Base-by-base conservation (phyloP, 2,329 filamentous ascomycete species). In the Pestalotiopsis sp. region DNA sequence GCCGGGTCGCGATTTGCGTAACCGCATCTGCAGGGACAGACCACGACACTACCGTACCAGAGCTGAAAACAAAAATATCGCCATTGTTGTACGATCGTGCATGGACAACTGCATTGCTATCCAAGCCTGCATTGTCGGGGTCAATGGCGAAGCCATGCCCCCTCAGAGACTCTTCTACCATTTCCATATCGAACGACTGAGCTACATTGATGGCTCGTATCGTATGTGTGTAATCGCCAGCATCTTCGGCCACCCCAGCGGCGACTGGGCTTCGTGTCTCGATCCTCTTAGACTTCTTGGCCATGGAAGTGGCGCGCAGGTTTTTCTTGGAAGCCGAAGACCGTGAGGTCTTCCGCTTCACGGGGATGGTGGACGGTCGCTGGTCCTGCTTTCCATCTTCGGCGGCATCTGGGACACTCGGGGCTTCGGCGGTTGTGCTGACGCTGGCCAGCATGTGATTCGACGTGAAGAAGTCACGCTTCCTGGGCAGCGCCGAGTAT, bases 21-120 rank as follows among this genome's bases (percentile, higher is more conserved):
- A 94, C 91, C 20, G 94, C 88, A 67, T 91, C 89, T 69, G 94
- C 88, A 0, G 93, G 91, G 1, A 98, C 85, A 4, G 93, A 92
- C 96, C 96, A 99, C 26, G 93, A 91, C 5, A 98, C 96, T 7
- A 98, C 87, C 13, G 94, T 97, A 11, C 96, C 96, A 0, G 94
- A 97, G 9, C 95, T 94, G 72, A 99, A 99, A 67, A 99, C 91
- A 76, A 98, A 98, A 64, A 98, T 89, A 80, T 99, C 96, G 40
- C 94, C 94, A 68, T 89, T 85, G 76, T 88, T 86, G 68, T 86
- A 83, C 9, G 84, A 84, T 64, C 87, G 82, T 6, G 88, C 89
- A 74, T 91, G 89, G 62, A 91, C 86, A 5, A 91, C 88, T 74
- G 90, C 88, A 70, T 83, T 83, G 60, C 84, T 81, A 71, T 90